Evolutionary conservation across 2,329 filamentous ascomycete genomes (phyloP).

Genomic region (Juglanconis juglandina): DNA sequence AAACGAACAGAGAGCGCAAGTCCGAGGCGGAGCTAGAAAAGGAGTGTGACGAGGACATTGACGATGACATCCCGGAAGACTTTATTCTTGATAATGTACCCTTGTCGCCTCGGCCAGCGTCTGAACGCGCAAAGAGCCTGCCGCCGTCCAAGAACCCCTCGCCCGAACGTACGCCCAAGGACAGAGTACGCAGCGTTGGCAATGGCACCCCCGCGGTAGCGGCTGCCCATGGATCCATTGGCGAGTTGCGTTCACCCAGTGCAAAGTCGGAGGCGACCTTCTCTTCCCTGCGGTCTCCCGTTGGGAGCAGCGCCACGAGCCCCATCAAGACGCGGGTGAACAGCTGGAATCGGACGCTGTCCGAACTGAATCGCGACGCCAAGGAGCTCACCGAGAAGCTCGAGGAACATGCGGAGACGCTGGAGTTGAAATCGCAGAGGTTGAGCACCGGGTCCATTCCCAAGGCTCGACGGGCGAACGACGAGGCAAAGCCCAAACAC

Average conservation of each 20-base stretch:
- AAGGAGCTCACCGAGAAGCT: constrained; percentile 73
- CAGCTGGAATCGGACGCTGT: constrained; percentile 71
- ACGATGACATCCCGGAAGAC: constrained; percentile 75
- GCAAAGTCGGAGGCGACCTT: constrained; percentile 47
- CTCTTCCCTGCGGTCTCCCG: constrained; percentile 29
- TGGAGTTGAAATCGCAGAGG: constrained; percentile 45
- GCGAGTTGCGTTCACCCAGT: constrained; percentile 48
- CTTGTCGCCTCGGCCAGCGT: constrained; percentile 66
- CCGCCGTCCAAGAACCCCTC: constrained; percentile 52
- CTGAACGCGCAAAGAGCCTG: constrained; percentile 52
- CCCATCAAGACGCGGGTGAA: constrained; percentile 57
- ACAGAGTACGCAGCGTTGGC: constrained; percentile 54
- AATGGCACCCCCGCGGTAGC: constrained; percentile 62
- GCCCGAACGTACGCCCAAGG: constrained; percentile 49
- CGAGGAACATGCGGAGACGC: constrained; percentile 69
- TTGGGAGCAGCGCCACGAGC: constrained; percentile 32
- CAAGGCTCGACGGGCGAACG: constrained; percentile 32
- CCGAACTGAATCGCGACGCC: constrained; percentile 68
- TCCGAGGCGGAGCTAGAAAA: constrained; percentile 68
- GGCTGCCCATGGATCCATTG: constrained; percentile 51
- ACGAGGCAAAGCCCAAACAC: constrained; percentile 50
- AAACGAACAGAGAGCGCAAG: constrained; percentile 63
- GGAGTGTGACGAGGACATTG: constrained; percentile 74
- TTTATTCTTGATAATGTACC: constrained; percentile 79
- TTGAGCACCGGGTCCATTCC: constrained; percentile 36